phyloP scores from a whole-genome alignment of 2,329 filamentous ascomycete species.

The Colletotrichum viniferum region DNA sequence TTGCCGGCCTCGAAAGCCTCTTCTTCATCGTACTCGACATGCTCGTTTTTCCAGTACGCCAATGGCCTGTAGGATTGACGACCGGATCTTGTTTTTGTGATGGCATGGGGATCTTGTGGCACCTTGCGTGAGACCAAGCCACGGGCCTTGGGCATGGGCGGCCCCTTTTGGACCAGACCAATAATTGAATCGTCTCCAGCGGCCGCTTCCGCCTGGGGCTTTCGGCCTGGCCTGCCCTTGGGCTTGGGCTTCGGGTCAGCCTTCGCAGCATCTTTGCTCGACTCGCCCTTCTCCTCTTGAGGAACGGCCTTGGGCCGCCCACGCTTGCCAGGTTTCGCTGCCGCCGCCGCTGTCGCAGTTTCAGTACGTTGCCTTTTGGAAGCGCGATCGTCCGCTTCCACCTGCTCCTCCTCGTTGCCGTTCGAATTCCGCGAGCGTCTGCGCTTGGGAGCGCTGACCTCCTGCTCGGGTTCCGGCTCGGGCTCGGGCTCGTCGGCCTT shows the following conservation, averaged over 20 bases:
- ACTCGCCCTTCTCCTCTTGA: slow-evolving; percentile 21
- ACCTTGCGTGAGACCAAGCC: slow-evolving; percentile 58
- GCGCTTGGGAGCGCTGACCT: slow-evolving; percentile 5
- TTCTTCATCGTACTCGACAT: slow-evolving; percentile 70
- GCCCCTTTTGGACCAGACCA: slow-evolving; percentile 54
- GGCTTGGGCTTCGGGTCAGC: slow-evolving; percentile 28
- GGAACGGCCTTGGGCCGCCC: slow-evolving; percentile 26
- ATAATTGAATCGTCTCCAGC: slow-evolving; percentile 49
- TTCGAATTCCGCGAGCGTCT: slow-evolving; percentile 19
- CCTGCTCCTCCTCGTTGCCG: slow-evolving; percentile 12
- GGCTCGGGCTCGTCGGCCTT: background rate
- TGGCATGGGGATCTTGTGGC: slow-evolving; percentile 52
- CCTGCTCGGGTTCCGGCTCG: background rate
- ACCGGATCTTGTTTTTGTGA: slow-evolving; percentile 73
- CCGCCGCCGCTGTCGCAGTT: background rate
- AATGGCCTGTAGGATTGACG: slow-evolving; percentile 79
- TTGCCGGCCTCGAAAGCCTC: slow-evolving; percentile 49
- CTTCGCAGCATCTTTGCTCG: slow-evolving; percentile 18
- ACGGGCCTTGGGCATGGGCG: slow-evolving; percentile 59
- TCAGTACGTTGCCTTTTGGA: slow-evolving; percentile 24
- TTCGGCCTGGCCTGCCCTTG: slow-evolving; percentile 32
- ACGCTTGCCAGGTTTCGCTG: slow-evolving; percentile 19
- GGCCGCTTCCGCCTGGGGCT: slow-evolving; percentile 42
- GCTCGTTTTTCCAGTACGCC: slow-evolving; percentile 87
- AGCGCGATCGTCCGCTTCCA: slow-evolving; percentile 17